Percentiles rank a stretch among this genome's conserved stretches.
Conservation (phyloP, 2,329 filamentous ascomycete species). For the Fusarium odoratissimum region DNA sequence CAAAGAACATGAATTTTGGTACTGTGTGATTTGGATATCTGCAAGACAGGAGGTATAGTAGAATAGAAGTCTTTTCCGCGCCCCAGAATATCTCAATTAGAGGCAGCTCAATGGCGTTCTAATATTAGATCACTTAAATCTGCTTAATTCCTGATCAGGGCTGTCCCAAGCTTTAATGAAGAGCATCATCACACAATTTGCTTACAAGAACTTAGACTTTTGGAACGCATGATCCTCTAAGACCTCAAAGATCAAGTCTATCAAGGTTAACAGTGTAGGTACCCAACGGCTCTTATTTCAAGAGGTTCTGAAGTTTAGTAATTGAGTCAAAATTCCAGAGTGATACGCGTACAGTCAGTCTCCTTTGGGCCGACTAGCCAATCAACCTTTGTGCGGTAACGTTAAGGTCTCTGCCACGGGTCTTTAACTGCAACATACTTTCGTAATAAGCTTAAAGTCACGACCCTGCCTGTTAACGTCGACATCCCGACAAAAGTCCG, state of each 20-base stretch:
- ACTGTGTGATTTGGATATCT: fast-evolving
- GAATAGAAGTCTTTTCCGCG: fast-evolving
- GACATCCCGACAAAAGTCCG: fast-evolving
- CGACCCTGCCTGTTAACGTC: fast-evolving
- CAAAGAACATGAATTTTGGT: fast-evolving
- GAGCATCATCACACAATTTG: fast-evolving
- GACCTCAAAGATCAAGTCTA: fast-evolving
- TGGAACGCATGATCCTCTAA: neutral
- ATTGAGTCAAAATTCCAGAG: too few species aligned
- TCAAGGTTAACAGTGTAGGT: fast-evolving
- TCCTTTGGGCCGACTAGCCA: too few species aligned
- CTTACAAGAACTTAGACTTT: neutral
- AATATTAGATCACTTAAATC: neutral
- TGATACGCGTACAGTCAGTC: too few species aligned
- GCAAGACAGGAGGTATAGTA: neutral
- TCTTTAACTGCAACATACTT: neutral
- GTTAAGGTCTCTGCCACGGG: fast-evolving
- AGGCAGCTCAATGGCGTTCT: fast-evolving
- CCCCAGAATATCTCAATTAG: fast-evolving
- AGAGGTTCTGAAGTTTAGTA: too few species aligned
- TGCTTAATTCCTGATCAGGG: fast-evolving
- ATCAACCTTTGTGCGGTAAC: fast-evolving
- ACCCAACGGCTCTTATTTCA: too few species aligned
- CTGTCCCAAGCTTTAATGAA: neutral
- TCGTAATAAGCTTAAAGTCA: neutral